Base-by-base conservation (phyloP, 768 basidiomycete genomes). In the Cubamyces lactineus region DNA sequence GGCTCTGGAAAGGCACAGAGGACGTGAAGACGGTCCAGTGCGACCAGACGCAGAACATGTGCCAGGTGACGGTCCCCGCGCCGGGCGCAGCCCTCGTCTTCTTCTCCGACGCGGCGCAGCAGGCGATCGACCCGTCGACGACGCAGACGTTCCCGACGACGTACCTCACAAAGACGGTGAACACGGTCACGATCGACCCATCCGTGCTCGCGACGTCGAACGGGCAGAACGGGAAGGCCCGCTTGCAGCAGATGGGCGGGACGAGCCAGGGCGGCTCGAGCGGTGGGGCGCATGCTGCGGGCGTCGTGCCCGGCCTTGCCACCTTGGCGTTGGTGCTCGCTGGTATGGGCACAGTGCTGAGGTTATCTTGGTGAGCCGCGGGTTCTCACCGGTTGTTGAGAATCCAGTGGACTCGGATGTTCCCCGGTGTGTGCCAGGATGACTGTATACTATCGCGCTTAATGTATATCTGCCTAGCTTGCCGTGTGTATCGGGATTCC, bases 21-120 rank as follows among this genome's bases (percentile, higher is more conserved):
- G 72, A 79, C 61, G 79, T 92, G 17, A 76, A 82, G 63, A 86
- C 83, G 1, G 79, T 92, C 28, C 67, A 72, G 17, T 94, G 92
- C 67, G 80, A 88, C 69, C 73, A 77, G 40, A 71, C 71, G 9
- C 74, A 75, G 61, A 82, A 84, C 67, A 76, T 76, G 0, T 93
- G 91, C 72, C 66, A 73, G 34, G 76, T 92, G 53, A 79, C 79
- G 15, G 83, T 93, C 50, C 81, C 83, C 43, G 87, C 90, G 0
- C 91, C 92, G 0, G 84, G 83, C 40, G 86, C 88, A 62, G 90
- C 90, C 1, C 78, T 93, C 45, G 88, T 93, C 59, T 91, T 90
- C 78, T 76, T 92, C 43, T 81, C 76, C 9, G 72, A 79, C 55
- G 61, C 71, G 28, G 79, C 81, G 7, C 67, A 78, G 42, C 60